Conservation (phyloP, 257 asterid genomes). For the Plantago ovata region DNA sequence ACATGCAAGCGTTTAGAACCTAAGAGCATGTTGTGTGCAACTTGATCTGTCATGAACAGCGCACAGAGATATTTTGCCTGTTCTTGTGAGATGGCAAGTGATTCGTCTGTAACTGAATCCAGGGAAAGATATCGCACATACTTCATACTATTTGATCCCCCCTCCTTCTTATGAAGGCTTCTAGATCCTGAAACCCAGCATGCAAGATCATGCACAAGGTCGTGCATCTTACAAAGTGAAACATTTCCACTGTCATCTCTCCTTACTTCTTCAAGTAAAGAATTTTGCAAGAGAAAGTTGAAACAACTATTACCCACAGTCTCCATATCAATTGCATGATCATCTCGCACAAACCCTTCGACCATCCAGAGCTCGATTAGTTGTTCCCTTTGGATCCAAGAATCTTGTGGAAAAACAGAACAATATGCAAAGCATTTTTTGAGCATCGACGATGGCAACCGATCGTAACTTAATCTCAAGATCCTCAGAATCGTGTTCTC, state of each 20-base stretch:
- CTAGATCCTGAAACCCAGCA: slow-evolving; percentile 11
- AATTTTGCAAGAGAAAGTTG: slow-evolving; percentile 15
- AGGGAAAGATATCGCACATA: slow-evolving; percentile 12
- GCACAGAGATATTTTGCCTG: slow-evolving; percentile 17
- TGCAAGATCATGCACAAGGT: slow-evolving; percentile 34
- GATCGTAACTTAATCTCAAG: slow-evolving; percentile 30
- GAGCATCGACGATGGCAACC: slow-evolving; percentile 19
- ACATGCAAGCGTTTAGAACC: slow-evolving; percentile 21
- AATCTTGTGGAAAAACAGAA: slow-evolving; percentile 19
- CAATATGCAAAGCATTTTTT: slow-evolving; percentile 38
- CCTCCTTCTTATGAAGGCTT: neutral
- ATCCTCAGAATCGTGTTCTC: neutral
- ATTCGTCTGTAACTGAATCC: neutral
- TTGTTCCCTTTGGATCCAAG: neutral
- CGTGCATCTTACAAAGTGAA: slow-evolving; percentile 29
- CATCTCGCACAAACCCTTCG: slow-evolving; percentile 4
- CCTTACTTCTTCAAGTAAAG: slow-evolving; percentile 25
- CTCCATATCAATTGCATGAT: slow-evolving; percentile 7
- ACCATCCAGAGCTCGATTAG: slow-evolving; percentile 26
- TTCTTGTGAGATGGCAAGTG: neutral
- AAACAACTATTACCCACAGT: neutral
- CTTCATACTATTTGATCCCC: neutral
- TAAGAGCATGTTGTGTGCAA: neutral
- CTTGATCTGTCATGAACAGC: neutral
- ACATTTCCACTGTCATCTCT: slow-evolving; percentile 10